Percentiles rank a stretch among this genome's conserved stretches.
These are phyloP conservation scores for Phytophthora meadii DNA, from an alignment of 352 stramenopile genomes.

Conservation along the genomic window DNA sequence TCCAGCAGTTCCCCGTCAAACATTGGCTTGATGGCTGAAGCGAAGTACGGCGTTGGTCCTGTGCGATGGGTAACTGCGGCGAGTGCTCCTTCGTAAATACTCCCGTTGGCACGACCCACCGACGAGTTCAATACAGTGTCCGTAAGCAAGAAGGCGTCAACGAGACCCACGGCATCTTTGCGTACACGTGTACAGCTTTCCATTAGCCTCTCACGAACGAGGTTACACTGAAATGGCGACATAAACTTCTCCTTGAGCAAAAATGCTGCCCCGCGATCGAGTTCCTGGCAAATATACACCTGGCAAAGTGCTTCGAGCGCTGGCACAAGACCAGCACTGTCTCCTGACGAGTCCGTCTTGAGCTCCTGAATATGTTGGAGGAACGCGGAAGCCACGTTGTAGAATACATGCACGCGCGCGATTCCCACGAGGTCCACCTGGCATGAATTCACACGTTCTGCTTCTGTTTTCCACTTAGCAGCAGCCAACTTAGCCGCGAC, in stretches of 20 bases:
- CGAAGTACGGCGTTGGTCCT: conserved; percentile 61
- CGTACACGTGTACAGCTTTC: conserved; percentile 57
- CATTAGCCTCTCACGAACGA: conserved; percentile 53
- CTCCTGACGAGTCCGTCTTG: conserved; percentile 21
- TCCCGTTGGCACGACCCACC: conserved; percentile 66
- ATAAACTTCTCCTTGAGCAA: conserved; percentile 72
- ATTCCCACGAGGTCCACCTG: conserved; percentile 80
- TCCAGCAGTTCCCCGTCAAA: conserved; percentile 57
- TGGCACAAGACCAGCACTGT: conserved; percentile 43
- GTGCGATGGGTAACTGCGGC: conserved; percentile 46
- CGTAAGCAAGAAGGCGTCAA: conserved; percentile 79
- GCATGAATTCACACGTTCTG: conserved; percentile 68
- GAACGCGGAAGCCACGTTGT: conserved; percentile 70
- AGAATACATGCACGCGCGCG: conserved; percentile 79
- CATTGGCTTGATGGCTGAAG: conserved; percentile 67
- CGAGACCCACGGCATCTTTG: conserved; percentile 67
- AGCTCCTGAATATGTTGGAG: conserved; percentile 61
- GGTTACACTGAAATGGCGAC: conserved; percentile 52
- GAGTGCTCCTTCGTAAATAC: conserved; percentile 77
- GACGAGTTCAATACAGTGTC: conserved; percentile 77
- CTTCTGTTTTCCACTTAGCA: conserved; percentile 32
- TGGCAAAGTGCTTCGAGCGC: conserved; percentile 69
- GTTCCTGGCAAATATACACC: conserved; percentile 80
- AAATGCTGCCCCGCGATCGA: conserved; percentile 63
- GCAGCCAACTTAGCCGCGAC: conserved; percentile 47